phyloP scores from a whole-genome alignment of 1,284 basidiomycete genomes.

The Grifola frondosa region DNA sequence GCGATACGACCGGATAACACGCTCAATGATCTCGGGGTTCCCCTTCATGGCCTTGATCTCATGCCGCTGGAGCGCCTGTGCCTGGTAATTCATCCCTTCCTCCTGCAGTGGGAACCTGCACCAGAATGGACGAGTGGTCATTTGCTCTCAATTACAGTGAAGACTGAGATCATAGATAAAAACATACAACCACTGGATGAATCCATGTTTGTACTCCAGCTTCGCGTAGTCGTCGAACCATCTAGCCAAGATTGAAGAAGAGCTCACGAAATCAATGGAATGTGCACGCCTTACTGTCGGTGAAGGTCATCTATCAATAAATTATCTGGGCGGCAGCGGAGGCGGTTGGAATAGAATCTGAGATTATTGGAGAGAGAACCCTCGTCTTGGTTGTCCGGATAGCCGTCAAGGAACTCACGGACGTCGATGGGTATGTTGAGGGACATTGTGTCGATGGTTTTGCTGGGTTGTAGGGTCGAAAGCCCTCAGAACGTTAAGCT shows the following conservation, averaged over 20 bases:
- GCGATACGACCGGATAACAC: conserved; percentile 59
- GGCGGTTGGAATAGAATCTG: conserved; percentile 61
- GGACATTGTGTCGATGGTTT: conserved; percentile 9
- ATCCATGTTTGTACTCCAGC: conserved; percentile 70
- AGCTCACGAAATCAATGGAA: background rate
- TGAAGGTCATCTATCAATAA: conserved; percentile 65
- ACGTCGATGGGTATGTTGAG: conserved; percentile 61
- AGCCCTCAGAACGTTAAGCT: too few relatives aligned
- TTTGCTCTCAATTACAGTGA: too few relatives aligned
- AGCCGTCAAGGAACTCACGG: conserved; percentile 59
- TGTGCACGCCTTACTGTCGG: conserved; percentile 41
- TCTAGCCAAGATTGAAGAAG: conserved; percentile 32
- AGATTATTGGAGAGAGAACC: conserved; percentile 47
- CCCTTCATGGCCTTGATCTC: conserved; percentile 62
- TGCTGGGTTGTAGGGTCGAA: too few relatives aligned
- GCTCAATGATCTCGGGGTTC: conserved; percentile 46
- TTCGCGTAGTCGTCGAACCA: conserved; percentile 63
- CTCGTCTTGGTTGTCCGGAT: conserved; percentile 49
- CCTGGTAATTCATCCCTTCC: conserved; percentile 65
- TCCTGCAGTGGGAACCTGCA: conserved; percentile 68
- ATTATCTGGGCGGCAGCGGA: conserved; percentile 61
- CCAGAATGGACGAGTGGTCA: too few relatives aligned
- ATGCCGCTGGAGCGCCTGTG: conserved; percentile 64
- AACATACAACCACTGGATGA: conserved; percentile 73
- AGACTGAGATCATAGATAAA: background rate